Conservation (phyloP, 352 stramenopile genomes). For the Phytophthora tentaculata region DNA sequence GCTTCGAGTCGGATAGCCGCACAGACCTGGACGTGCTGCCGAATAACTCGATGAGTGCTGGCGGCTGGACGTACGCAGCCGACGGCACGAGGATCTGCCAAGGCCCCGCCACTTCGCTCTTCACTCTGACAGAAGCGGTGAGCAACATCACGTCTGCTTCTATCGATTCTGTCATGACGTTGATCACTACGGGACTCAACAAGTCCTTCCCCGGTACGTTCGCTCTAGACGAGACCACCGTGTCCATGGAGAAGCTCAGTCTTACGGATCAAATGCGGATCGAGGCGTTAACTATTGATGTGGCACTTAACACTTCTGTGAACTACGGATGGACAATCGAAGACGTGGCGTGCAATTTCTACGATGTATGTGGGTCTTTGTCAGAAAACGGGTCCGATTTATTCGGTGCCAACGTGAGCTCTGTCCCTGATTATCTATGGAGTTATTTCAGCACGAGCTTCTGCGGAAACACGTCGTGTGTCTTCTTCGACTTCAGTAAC, state of each 20-base stretch:
- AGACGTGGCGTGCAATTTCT: constrained; percentile 16
- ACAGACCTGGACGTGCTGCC: constrained; percentile 29
- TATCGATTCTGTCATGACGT: constrained; percentile 26
- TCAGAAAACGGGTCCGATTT: too few relatives aligned
- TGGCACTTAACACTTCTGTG: constrained; percentile 26
- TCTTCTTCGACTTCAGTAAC: constrained; percentile 42
- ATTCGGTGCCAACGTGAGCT: constrained; percentile 15
- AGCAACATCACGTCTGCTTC: constrained; percentile 16
- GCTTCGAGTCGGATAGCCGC: constrained; percentile 43
- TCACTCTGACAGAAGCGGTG: constrained; percentile 37
- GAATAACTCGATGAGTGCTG: constrained; percentile 12
- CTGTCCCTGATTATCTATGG: constrained; percentile 33
- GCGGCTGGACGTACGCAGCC: constrained; percentile 34
- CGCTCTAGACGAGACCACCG: constrained; percentile 29
- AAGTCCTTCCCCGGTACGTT: constrained; percentile 40
- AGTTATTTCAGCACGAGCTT: constrained; percentile 34
- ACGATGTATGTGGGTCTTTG: constrained; percentile 6
- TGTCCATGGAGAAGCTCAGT: constrained; percentile 33
- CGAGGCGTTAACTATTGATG: constrained; percentile 38
- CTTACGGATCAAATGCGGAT: constrained; percentile 36
- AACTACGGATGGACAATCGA: constrained; percentile 30
- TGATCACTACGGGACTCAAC: constrained; percentile 33
- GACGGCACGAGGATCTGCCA: constrained; percentile 50
- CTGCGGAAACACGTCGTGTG: constrained; percentile 40
- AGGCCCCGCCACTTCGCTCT: constrained; percentile 41